Evolutionary conservation across 805 yeast species (phyloP).

Genomic region (Yarrowia sp.): DNA sequence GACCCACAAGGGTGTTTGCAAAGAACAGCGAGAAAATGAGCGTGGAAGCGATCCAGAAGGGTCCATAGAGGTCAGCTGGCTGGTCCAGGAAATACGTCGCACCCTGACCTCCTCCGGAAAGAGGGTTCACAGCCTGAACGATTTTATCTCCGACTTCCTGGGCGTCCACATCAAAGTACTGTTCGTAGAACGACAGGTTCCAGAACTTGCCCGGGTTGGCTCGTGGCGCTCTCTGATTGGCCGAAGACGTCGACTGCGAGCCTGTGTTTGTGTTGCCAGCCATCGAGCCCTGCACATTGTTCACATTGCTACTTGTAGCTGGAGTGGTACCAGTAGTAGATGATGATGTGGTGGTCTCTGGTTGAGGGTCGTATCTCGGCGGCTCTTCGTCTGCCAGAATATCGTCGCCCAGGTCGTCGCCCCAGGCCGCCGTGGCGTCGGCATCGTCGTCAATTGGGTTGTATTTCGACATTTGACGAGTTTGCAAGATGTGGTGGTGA

Average conservation of each 20-base stretch:
- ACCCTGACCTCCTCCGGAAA: conserved; percentile 44
- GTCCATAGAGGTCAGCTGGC: conserved; percentile 81
- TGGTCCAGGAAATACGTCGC: conserved; percentile 49
- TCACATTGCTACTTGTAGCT: conserved; percentile 9
- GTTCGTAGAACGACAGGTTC: conserved; percentile 61
- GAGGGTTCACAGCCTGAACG: conserved; percentile 65
- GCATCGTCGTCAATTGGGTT: conserved; percentile 37
- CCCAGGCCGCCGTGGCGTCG: conserved; percentile 35
- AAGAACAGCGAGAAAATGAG: conserved; percentile 77
- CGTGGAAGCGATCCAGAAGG: conserved; percentile 89
- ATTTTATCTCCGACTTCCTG: conserved; percentile 64
- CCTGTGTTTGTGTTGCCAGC: conserved; percentile 10
- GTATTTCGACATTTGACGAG: conserved; percentile 31
- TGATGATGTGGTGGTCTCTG: neutral
- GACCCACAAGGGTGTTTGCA: conserved; percentile 70
- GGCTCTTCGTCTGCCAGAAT: conserved; percentile 34
- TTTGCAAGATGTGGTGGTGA: neutral
- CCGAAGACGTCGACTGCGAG: conserved; percentile 7
- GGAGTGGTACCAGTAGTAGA: neutral
- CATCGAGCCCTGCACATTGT: conserved; percentile 25
- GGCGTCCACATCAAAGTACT: conserved; percentile 74
- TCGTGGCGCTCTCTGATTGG: conserved; percentile 25
- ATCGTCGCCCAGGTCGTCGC: conserved; percentile 34
- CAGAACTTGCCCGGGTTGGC: conserved; percentile 24
- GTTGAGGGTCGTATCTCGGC: conserved; percentile 25